These are phyloP conservation scores for Phoenix roebelenii DNA, from an alignment of 176 grass and related monocot species.

Conservation along the genomic window DNA sequence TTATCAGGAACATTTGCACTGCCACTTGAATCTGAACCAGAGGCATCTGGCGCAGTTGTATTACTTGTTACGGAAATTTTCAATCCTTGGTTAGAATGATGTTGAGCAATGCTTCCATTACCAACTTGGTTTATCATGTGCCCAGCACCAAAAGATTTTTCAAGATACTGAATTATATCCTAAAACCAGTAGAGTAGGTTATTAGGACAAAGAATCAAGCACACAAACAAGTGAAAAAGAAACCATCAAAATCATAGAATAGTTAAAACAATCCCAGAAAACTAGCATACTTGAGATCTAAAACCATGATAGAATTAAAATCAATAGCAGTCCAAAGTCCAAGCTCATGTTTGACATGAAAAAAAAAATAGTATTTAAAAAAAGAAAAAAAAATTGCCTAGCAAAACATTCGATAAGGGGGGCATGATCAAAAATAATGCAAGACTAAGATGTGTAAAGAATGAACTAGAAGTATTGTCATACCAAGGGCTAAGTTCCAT, in stretches of 20 bases:
- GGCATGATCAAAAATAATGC: too few relatives aligned
- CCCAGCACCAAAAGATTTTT: constrained; percentile 88
- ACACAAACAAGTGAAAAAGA: constrained; percentile 1
- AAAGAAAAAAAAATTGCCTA: too few relatives aligned
- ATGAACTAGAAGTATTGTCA: too few relatives aligned
- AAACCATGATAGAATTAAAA: too few relatives aligned
- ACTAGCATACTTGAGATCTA: too few relatives aligned
- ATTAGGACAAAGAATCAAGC: background rate
- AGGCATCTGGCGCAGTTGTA: constrained; percentile 42
- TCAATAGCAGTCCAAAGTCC: too few relatives aligned
- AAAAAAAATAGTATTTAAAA: too few relatives aligned
- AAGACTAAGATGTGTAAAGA: too few relatives aligned
- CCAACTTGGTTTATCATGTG: constrained; percentile 47
- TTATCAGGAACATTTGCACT: constrained; percentile 23
- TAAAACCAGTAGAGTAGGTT: constrained; percentile 32
- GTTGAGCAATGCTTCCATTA: constrained; percentile 49
- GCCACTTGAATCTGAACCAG: constrained; percentile 23
- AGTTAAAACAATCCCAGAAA: too few relatives aligned
- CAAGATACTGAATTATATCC: constrained; percentile 95
- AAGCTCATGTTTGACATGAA: too few relatives aligned
- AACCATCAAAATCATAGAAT: background rate
- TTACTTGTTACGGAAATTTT: constrained; percentile 41
- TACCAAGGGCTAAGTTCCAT: too few relatives aligned
- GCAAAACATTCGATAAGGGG: too few relatives aligned
- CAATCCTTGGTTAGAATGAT: constrained; percentile 26